A percentile compares a stretch with the other conserved stretches of the same genome.
Evolutionary conservation across 2,329 filamentous ascomycete genomes (phyloP).

Genomic region (Cordyceps militaris): DNA sequence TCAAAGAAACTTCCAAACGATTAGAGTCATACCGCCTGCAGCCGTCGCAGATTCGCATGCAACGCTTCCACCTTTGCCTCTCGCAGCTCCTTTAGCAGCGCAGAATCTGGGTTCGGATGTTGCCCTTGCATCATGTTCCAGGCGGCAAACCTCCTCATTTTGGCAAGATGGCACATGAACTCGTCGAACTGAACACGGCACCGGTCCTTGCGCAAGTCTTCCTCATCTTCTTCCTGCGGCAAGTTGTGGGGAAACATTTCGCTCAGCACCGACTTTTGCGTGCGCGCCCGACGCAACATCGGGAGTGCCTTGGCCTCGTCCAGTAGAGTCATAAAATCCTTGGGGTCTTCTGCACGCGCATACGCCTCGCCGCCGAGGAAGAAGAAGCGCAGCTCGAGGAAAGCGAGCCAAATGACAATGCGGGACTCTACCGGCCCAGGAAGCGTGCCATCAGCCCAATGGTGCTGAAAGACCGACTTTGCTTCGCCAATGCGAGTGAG

Average conservation of each 20-base stretch:
- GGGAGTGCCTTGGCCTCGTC: not conserved
- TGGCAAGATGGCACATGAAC: not conserved
- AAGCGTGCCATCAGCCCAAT: not conserved
- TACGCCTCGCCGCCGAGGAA: not conserved
- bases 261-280: not conserved
- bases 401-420: not conserved
- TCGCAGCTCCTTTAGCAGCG: not conserved
- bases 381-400: not conserved
- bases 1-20: too few species aligned
- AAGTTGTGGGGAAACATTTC: not conserved
- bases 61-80: not conserved
- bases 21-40: not conserved
- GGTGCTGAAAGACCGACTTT: not conserved
- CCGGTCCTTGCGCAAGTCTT: not conserved
- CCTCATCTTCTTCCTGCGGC: not conserved
- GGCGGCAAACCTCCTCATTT: not conserved
- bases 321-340: not conserved
- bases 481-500: not conserved
- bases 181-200: not conserved
- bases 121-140: not conserved
- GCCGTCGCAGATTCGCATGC: not conserved
- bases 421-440: not conserved
- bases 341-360: not conserved
- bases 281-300: not conserved
- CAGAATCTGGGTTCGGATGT: not conserved